Evolutionary conservation across 352 stramenopile species (phyloP).

Genomic region (Phytophthora sansomeana): DNA sequence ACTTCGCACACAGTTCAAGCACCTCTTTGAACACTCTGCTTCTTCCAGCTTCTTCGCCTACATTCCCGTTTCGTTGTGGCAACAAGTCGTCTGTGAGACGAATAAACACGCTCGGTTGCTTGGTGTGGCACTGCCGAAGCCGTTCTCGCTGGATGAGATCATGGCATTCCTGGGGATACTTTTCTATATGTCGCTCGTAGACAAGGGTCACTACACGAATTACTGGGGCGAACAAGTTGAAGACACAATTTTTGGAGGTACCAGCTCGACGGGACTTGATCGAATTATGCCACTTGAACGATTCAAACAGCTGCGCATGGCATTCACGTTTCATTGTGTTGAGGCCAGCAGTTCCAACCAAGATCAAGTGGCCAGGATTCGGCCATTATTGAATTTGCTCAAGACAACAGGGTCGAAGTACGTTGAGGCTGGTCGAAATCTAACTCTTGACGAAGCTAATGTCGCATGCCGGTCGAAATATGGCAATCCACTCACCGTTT

Average conservation of each 20-base stretch:
- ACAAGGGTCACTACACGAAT: constrained; percentile 42
- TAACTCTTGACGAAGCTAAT: constrained; percentile 18
- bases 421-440: not conserved
- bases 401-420: constrained; percentile 7
- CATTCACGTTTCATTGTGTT: constrained; percentile 27
- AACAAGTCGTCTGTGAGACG: constrained; percentile 27
- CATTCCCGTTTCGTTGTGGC: constrained; percentile 36
- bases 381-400: not conserved
- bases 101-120: constrained; percentile 19
- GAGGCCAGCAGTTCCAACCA: not conserved
- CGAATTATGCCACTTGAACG: constrained; percentile 26
- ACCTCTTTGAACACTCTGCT: constrained; percentile 35
- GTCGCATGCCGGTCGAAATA: constrained; percentile 7
- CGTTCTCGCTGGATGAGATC: constrained; percentile 3
- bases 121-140: too few species aligned
- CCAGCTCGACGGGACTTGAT: constrained; percentile 7
- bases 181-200: constrained; percentile 15
- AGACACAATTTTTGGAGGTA: constrained; percentile 16
- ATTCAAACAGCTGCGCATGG: constrained; percentile 29
- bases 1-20: constrained; percentile 12
- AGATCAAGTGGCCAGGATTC: not conserved
- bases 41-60: constrained; percentile 40
- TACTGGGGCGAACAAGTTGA: constrained; percentile 41
- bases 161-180: constrained; percentile 19
- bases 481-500: constrained; percentile 2